Conservation (phyloP, 2,329 filamentous ascomycete genomes). For the Thermothelomyces thermophilus region DNA sequence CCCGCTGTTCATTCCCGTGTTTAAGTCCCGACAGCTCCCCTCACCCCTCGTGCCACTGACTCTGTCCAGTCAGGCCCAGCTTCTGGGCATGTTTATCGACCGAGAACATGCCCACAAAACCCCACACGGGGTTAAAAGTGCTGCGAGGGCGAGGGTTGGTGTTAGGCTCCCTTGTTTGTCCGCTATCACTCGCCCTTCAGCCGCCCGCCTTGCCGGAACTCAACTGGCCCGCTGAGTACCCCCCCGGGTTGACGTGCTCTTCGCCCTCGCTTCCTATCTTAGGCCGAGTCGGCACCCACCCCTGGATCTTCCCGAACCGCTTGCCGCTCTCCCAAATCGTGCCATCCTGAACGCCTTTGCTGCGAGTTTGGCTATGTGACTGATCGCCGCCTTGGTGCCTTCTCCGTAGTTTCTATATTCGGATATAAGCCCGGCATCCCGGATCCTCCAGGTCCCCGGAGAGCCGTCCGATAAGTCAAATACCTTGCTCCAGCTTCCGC, state of each 20-base stretch:
- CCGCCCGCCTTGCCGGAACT: conserved; percentile 10
- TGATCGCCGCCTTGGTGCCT: conserved; percentile 3
- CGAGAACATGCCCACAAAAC: background rate
- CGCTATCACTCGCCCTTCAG: background rate
- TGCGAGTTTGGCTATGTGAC: conserved; percentile 5
- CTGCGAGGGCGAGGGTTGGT: background rate
- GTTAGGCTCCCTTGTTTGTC: background rate
- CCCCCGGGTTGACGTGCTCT: background rate
- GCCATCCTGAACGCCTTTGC: conserved; percentile 9
- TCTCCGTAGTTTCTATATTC: conserved; percentile 11
- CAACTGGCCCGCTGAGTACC: background rate
- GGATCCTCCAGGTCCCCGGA: conserved; percentile 19
- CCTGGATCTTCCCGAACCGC: conserved; percentile 18
- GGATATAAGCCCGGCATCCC: conserved; percentile 11
- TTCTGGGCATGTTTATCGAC: background rate
- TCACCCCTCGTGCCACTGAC: conserved; percentile 9
- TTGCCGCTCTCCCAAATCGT: conserved; percentile 19
- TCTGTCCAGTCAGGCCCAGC: background rate
- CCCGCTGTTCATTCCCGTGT: conserved; percentile 21
- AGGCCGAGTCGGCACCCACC: conserved; percentile 13
- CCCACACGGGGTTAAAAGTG: background rate
- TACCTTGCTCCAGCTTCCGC: conserved; percentile 7
- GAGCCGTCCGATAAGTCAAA: conserved; percentile 13
- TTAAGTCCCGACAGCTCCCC: conserved; percentile 25
- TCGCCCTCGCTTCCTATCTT: conserved; percentile 11